A percentile compares a stretch with the other conserved stretches of the same genome.
Conservation (phyloP, 2,329 filamentous ascomycete species). For the Hawksworthiomyces lignivorus region DNA sequence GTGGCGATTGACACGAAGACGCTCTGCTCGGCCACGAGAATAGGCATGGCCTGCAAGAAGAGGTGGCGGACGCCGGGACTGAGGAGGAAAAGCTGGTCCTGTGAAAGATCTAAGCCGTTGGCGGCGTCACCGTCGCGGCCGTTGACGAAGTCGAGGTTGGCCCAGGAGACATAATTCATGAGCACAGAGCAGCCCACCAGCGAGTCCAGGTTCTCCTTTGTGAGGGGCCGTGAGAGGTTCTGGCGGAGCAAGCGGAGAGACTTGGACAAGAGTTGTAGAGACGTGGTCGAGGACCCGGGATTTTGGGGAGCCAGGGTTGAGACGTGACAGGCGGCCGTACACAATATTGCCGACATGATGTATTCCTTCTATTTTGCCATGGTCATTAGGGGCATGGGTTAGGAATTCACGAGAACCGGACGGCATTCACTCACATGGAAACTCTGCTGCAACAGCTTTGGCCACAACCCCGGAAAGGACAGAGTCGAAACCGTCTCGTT, state of each 20-base stretch:
- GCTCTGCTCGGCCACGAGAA: slow-evolving; percentile 1
- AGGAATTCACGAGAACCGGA: not conserved
- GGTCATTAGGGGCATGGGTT: too few species aligned
- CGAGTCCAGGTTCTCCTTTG: not conserved
- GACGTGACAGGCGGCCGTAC: not conserved
- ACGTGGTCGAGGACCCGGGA: not conserved
- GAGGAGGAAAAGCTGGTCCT: slow-evolving; percentile 1
- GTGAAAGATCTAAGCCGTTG: not conserved
- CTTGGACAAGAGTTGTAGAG: not conserved
- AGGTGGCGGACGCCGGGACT: not conserved
- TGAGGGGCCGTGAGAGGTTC: slow-evolving; percentile 1
- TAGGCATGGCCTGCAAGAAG: not conserved
- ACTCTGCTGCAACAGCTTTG: slow-evolving; percentile 2
- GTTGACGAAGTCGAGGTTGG: slow-evolving; percentile 1
- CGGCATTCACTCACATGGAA: not conserved
- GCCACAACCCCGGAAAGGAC: not conserved
- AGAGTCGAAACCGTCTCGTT: not conserved
- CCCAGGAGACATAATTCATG: slow-evolving; percentile 1
- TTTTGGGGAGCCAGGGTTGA: not conserved
- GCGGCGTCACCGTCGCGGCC: too few species aligned
- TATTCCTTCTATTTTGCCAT: not conserved
- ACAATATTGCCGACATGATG: slow-evolving; percentile 2
- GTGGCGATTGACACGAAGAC: not conserved
- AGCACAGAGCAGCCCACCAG: slow-evolving; percentile 1
- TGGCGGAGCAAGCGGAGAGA: not conserved